Evolutionary conservation across 306 rosid species (phyloP), one percentile per base, ranked within the genome.

Genomic region (Argentina anserina): DNA sequence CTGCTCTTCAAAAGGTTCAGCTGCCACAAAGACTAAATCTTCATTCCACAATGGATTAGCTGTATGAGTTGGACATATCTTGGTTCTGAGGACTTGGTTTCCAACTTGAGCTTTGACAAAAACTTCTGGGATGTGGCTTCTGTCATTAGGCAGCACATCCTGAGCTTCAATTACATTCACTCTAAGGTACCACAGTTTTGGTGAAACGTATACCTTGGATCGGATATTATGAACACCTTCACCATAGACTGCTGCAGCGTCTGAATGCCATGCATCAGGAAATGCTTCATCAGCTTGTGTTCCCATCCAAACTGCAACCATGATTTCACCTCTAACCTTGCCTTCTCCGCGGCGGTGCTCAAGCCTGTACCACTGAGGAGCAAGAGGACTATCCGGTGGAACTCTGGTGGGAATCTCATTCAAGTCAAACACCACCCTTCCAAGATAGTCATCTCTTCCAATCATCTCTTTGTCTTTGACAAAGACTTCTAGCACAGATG

Each of bases 291-390:
- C 98, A 55, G 97, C 98, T 69, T 93, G 98, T 65, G 97, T 93
- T 67, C 98, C 98, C 93, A 90, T 90, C 98, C 98, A 93, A 0
- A 91, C 97, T 21, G 95, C 96, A 29, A 94, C 81, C 98, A 94
- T 94, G 77, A 94, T 83, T 39, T 94, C 97, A 1, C 98, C 98
- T 28, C 90, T 72, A 4, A 93, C 92, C 59, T 75, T 90, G 59
- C 97, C 93, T 2, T 82, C 90, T 26, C 94, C 90, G 2, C 86
- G 85, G 45, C 85, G 71, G 75, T 87, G 91, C 67, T 91, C 98
- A 34, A 93, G 82, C 61, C 96, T 75, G 73, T 93, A 91, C 98
- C 98, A 93, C 43, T 86, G 98, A 53, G 98, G 96, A 61, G 98
- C 98, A 65, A 94, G 81, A 0, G 96, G 92, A 36, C 98, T 94